Base-by-base conservation (phyloP, 441 rosid genomes). In the Populus hybrid region DNA sequence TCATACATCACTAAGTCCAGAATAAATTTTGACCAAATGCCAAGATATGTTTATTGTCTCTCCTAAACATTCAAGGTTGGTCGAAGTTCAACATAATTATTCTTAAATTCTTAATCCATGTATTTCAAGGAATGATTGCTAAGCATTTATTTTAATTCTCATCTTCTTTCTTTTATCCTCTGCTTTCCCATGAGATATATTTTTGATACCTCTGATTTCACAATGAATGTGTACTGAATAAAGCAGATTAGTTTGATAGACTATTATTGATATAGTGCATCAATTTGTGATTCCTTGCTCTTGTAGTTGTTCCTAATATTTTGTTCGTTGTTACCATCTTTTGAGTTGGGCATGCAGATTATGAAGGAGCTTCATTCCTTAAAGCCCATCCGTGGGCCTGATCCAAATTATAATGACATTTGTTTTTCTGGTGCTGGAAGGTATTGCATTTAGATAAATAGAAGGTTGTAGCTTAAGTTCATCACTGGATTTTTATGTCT, bases 341-440 rank as follows among this genome's bases (percentile, higher is more conserved):
- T 65, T 69, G 46, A 24, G 46, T 26, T 57, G 8, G 69, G 9
- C 69, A 36, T 86, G 79, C 84, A 95, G 98, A 81, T 95, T 46
- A 86, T 84, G 84, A 83, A 82, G 83, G 91, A 92, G 83, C 86
- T 85, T 78, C 84, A 83, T 21, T 78, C 91, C 67, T 82, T 92
- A 35, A 88, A 89, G 86, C 91, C 84, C 83, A 89, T 91, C 59
- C 91, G 35, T 28, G 97, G 99, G 74, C 97, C 99, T 69, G 98
- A 95, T 80, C 98, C 98, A 34, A 95, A 87, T 78, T 95, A 87
- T 78, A 87, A 91, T 72, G 98, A 95, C 76, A 88, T 90, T 82
- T 95, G 99, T 85, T 95, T 94, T 81, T 91, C 88, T 67, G 90
- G 89, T 67, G 91, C 86, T 76, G 79, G 84, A 83, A 90, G 97